Evolutionary conservation across 257 asterid species (phyloP), one percentile per base, ranked within the genome.

Genomic region (Gardenia jasminoides): DNA sequence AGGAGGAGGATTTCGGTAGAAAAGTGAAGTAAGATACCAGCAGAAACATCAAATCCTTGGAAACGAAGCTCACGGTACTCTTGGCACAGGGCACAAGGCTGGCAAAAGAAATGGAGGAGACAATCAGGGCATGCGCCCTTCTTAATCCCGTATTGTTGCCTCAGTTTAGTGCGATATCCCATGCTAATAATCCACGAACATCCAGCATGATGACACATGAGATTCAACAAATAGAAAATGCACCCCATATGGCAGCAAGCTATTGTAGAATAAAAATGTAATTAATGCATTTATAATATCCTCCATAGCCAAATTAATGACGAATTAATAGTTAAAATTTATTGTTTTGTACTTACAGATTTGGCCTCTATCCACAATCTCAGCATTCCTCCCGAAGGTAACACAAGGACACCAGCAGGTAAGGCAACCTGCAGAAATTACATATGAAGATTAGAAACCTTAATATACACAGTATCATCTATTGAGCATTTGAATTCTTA

Each of bases 11-110:
- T 36, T 36, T 36, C 4, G 41, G 41, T 36, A 36, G 56, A 50
- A 2, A 15, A 6, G 24, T 0, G 7, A 58, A 17, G 6, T 33
- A 17, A 5, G 5, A 19, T 56, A 74, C 68, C 78, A 54, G 13
- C 28, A 11, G 54, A 74, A 26, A 74, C 46, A 62, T 54, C 68
- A 58, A 75, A 75, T 1, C 79, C 79, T 2, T 67, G 58, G 41
- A 20, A 33, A 26, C 41, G n/a, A 3, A 75, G 79, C 28, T 75
- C 44, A 0, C 56, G 68, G 24, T 75, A 75, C 70, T 75, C 78
- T 75, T 75, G 78, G 65, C 69, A 75, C 5, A 75, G 7, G 24
- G 79, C 70, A 75, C 79, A 75, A 3, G 71, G 71, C 39, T 59
- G 58, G 39, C 79, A 75, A n/a, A 19, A 75, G 41, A 11, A 75